These are phyloP conservation scores for Rhizopus arrhizus DNA, from an alignment of 371 early-diverging fungal genomes.

Conservation along the genomic window DNA sequence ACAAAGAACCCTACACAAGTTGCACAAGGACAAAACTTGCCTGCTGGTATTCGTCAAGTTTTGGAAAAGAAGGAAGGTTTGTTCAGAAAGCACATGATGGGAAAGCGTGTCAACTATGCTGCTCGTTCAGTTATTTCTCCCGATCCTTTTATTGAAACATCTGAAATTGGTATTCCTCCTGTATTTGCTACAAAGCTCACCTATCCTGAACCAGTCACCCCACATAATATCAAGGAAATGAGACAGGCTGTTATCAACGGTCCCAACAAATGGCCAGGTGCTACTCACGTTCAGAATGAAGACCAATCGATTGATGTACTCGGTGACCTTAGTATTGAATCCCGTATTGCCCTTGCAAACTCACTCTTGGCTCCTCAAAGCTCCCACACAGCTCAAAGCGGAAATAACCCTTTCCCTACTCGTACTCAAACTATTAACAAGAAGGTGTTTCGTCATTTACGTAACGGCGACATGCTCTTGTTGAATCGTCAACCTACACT, in stretches of 20 bases:
- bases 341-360: constrained; percentile 93
- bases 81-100: constrained; percentile 99
- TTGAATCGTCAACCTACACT: constrained; percentile 99
- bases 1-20: constrained; percentile 74
- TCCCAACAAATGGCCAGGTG: constrained; percentile 97
- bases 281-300: constrained; percentile 72
- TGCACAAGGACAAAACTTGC: constrained; percentile 58
- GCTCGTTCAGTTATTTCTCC: constrained; percentile 99
- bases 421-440: constrained; percentile 83
- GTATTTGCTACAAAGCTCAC: constrained; percentile 98
- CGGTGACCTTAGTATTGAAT: constrained; percentile 87
- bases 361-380: constrained; percentile 63
- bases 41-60: constrained; percentile 96
- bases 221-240: constrained; percentile 95
- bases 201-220: constrained; percentile 98
- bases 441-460: constrained; percentile 97
- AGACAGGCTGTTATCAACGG: constrained; percentile 94
- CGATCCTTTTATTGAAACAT: constrained; percentile 97
- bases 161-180: constrained; percentile 99
- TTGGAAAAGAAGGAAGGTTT: constrained; percentile 99
- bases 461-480: constrained; percentile 96
- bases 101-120: constrained; percentile 99
- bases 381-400: constrained; percentile 14
- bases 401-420: constrained; percentile 67
- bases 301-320: constrained; percentile 60